Evolutionary conservation across 2,329 filamentous ascomycete genomes (phyloP), one percentile per base, ranked within the genome.

Genomic region (Lecanoromycetidae sp.): DNA sequence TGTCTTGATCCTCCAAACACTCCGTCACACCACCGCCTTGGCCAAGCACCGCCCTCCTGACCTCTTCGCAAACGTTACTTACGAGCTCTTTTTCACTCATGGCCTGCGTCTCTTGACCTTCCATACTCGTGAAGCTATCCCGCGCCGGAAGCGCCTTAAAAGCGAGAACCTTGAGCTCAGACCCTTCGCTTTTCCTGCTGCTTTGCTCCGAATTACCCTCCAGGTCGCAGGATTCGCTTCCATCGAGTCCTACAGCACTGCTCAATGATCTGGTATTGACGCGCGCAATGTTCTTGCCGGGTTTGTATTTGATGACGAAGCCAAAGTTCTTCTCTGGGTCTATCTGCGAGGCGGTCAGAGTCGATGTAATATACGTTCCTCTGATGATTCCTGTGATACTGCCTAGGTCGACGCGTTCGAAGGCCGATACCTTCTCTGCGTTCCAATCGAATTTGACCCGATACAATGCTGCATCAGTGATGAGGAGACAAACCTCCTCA

Each of bases 401-500:
- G 17, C 76, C 72, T 6, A 96, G 71, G 49, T 84, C 80, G 12
- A 95, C 79, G 6, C 88, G 75, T 65, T 96, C 88, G 62, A 95
- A 96, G 0, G 84, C 87, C 10, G 83, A 82, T 1, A 98, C 85
- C 61, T 96, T 96, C 66, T 96, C 91, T 6, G 87, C 81, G 53
- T 84, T 84, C 87, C 90, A 96, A 63, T 96, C 87, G 57, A 96
- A 88, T 12, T 85, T 79, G 62, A 88, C 95, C 52, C 86, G 79
- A 60, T 96, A 96, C 2, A 96, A 63, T 0, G 87, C 90, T 0
- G 74, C 72, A 54, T 94, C 82, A 0, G 91, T 96, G 26, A 98
- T 70, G 0, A 98, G 71, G 1, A 98, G 71, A 1, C 98, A 84
- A 0, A 83, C 82, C 60, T 98, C 90, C 57, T 94, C 87, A 55